These are phyloP conservation scores for Diutina scorzettiae DNA, from an alignment of 1,139 yeast genomes.

Conservation along the genomic window DNA sequence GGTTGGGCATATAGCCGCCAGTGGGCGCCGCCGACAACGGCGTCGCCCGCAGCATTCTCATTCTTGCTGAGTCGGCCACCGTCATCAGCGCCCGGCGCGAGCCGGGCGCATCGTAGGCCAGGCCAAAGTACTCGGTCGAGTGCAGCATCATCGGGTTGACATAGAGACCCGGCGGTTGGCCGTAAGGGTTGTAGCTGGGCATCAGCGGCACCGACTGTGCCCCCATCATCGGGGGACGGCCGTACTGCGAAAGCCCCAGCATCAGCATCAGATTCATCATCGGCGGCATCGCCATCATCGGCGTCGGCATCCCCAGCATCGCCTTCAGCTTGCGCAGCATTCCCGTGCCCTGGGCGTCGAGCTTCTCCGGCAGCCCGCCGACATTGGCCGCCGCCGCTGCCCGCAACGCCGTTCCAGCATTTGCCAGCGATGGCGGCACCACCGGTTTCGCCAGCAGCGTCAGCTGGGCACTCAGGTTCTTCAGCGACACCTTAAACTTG, in stretches of 20 bases:
- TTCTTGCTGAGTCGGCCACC: constrained; percentile 6
- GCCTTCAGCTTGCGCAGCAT: constrained; percentile 4
- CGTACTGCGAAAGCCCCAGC: background rate
- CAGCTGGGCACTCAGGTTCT: background rate
- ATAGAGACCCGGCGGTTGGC: constrained; percentile 2
- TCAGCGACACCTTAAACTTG: constrained; percentile 1
- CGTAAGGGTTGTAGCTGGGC: constrained; percentile 2
- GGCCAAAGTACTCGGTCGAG: constrained; percentile 4
- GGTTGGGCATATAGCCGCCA: background rate
- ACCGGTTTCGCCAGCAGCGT: constrained; percentile 4
- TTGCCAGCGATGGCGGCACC: constrained; percentile 6
- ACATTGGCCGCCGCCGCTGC: constrained; percentile 5
- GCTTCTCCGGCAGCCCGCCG: background rate
- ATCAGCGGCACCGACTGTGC: background rate
- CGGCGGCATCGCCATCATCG: background rate
- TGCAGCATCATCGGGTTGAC: constrained; percentile 5
- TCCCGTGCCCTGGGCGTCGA: constrained; percentile 1
- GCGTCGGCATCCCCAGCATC: constrained; percentile 2
- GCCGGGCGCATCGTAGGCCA: constrained; percentile 2
- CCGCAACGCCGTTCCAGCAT: constrained; percentile 4
- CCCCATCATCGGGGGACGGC: background rate
- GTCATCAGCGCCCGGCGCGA: constrained; percentile 6
- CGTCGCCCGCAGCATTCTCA: constrained; percentile 7
- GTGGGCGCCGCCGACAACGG: constrained; percentile 3
- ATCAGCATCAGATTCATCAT: background rate